A percentile compares a stretch with the other conserved stretches of the same genome.
Conservation (phyloP, 139 green algal genomes). For the Picochlorum sp. region DNA sequence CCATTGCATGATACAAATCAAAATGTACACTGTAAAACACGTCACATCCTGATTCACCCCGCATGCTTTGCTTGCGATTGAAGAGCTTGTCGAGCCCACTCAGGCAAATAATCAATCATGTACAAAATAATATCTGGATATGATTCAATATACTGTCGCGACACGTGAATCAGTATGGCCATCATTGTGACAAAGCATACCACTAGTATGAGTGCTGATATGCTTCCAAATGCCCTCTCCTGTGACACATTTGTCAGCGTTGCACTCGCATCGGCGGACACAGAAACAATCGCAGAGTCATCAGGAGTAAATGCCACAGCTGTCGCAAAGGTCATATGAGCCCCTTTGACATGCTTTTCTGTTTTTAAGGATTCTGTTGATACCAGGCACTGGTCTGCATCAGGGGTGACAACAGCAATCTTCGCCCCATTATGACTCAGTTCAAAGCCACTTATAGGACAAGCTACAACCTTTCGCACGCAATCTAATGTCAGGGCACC, state of each 20-base stretch:
- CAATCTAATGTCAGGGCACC: conserved; percentile 16
- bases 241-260: neutral
- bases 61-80: too few species aligned
- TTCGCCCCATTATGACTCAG: conserved; percentile 12
- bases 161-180: too few species aligned
- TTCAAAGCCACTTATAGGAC: conserved; percentile 33
- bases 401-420: conserved; percentile 26
- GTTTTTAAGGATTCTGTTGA: conserved; percentile 15
- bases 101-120: too few species aligned
- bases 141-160: too few species aligned
- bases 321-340: conserved; percentile 54
- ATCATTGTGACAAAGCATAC: too few species aligned
- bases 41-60: too few species aligned
- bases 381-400: conserved; percentile 24
- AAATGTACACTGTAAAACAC: too few species aligned
- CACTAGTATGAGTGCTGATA: too few species aligned
- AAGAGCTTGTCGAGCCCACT: too few species aligned
- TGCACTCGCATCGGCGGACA: conserved; percentile 23
- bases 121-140: too few species aligned
- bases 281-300: conserved; percentile 14
- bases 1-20: too few species aligned
- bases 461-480: conserved; percentile 5
- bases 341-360: conserved; percentile 14
- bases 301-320: conserved; percentile 31
- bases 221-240: too few species aligned